These are phyloP conservation scores for Sextonia rubra DNA, from an alignment of 164 flowering plant genomes.

Conservation along the genomic window DNA sequence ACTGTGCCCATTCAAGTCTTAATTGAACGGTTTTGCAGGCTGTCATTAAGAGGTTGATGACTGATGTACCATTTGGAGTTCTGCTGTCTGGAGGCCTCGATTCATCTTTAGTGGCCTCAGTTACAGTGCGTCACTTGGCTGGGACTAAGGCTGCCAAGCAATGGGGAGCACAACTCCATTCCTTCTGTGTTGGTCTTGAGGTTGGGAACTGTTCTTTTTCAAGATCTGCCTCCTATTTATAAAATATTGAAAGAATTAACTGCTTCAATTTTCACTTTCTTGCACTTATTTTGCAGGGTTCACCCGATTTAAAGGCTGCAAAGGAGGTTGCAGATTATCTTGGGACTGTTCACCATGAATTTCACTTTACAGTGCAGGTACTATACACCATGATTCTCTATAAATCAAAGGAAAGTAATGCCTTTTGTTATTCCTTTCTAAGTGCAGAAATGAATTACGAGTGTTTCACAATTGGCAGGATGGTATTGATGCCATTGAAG, in stretches of 20 bases:
- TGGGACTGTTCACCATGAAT: constrained; percentile 95
- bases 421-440: background rate
- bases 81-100: constrained; percentile 88
- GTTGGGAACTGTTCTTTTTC: constrained; percentile 17
- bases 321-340: constrained; percentile 92
- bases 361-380: constrained; percentile 91
- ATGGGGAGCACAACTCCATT: constrained; percentile 92
- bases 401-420: background rate
- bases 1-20: too few relatives aligned
- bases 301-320: constrained; percentile 91
- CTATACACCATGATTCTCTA: background rate
- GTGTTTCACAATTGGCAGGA: constrained; percentile 38
- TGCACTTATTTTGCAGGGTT: constrained; percentile 45
- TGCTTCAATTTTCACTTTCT: background rate
- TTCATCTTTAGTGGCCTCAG: constrained; percentile 81
- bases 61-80: constrained; percentile 95
- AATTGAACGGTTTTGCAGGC: constrained; percentile 39
- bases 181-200: constrained; percentile 96
- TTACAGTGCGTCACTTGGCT: constrained; percentile 72
- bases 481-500: constrained; percentile 96
- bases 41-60: constrained; percentile 88
- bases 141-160: constrained; percentile 83
- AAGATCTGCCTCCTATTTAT: background rate
- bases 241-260: background rate
- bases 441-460: background rate